Conservation (phyloP, 208 protist genomes). For the Phytomonas sp. region DNA sequence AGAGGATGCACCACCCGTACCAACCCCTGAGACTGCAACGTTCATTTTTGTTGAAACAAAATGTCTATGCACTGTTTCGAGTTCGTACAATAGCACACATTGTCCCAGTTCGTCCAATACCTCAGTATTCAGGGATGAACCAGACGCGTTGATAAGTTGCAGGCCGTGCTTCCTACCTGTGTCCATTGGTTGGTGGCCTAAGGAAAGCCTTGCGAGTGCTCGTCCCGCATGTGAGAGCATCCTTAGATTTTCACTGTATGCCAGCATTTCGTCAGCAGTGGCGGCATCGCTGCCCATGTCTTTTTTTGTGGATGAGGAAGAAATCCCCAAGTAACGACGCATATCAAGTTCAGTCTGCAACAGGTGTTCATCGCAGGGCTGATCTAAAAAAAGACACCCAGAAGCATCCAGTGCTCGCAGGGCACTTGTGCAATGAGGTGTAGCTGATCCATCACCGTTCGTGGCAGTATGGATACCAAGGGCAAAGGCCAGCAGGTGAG, state of each 20-base stretch:
- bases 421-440: neutral
- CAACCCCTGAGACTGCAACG: neutral
- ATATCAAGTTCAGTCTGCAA: neutral
- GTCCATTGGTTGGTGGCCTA: neutral
- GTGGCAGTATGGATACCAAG: slow-evolving; percentile 4
- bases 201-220: neutral
- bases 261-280: neutral
- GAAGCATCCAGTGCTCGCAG: slow-evolving; percentile 33
- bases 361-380: neutral
- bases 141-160: neutral
- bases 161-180: neutral
- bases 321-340: neutral
- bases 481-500: slow-evolving; percentile 33
- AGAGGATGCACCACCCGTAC: neutral
- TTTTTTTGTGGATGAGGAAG: neutral
- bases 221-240: slow-evolving; percentile 1
- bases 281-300: neutral
- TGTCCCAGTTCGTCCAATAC: slow-evolving; percentile 27
- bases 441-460: neutral
- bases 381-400: slow-evolving; percentile 25
- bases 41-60: neutral
- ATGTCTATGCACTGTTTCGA: neutral
- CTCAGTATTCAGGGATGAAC: slow-evolving; percentile 17
- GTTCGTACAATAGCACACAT: slow-evolving; percentile 25
- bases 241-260: neutral